Evolutionary conservation across 345 rosid genomes (phyloP).

Genomic region (Eucalyptus marginata): DNA sequence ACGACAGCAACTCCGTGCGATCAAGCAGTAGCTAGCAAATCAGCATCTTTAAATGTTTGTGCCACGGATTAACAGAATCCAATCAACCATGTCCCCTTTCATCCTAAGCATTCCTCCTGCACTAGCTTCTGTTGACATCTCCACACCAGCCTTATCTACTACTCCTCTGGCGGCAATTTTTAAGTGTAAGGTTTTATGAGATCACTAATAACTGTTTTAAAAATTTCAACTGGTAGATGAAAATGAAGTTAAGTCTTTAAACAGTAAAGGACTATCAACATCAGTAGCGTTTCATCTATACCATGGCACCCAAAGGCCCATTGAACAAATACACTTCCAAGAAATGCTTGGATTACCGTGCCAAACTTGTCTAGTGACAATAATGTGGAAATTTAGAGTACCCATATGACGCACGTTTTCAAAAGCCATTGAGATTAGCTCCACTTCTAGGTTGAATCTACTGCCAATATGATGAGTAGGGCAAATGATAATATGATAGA

Average conservation of each 20-base stretch:
- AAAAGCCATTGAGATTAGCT: background rate
- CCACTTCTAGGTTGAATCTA: background rate
- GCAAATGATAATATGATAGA: background rate
- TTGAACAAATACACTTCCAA: background rate
- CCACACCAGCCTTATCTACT: background rate
- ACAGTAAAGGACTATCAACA: background rate
- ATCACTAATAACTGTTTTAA: background rate
- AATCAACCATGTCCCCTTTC: background rate
- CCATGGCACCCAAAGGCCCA: background rate
- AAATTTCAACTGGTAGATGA: background rate
- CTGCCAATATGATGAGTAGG: background rate
- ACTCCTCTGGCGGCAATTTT: background rate
- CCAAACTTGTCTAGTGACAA: background rate
- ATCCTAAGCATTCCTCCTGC: background rate
- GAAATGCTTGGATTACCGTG: background rate
- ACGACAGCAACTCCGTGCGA: background rate
- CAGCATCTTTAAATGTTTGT: background rate
- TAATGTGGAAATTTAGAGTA: background rate
- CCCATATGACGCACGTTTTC: background rate
- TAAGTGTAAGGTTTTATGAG: background rate
- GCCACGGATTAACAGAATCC: background rate
- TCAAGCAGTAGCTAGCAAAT: background rate
- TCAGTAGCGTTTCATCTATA: background rate
- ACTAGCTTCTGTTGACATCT: background rate
- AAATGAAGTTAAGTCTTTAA: background rate